Base-by-base conservation (phyloP, 2,329 filamentous ascomycete genomes). In the Alternaria sp. region DNA sequence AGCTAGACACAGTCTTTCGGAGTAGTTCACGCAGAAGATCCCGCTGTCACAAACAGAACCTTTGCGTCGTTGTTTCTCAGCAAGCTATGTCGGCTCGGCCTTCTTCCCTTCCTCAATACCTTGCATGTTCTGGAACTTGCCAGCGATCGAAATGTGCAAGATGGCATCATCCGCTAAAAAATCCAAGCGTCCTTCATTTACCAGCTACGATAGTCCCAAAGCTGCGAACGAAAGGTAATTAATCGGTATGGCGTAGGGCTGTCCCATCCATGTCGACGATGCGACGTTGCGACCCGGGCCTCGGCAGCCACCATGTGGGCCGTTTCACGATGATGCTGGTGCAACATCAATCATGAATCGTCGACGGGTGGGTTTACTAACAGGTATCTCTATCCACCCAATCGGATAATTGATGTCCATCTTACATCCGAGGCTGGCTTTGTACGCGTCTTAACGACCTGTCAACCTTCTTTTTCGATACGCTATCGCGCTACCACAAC, bases 271-370 rank as follows among this genome's bases (percentile, higher is more conserved):
- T 61, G 59, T 58, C 28, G 23, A 50, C 40, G 36, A 23, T 49
- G 59, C 55, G 45, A 54, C 32, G 6, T 26, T 26, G 52, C n/a
- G 44, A 62, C 19, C 23, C 55, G 30, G 32, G 49, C 59, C 59
- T 59, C 59, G 59, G 59, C 47, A 58, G 19, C 26, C 17, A 23
- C 40, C 23, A 44, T 52, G 49, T 54, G 23, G 46, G 17, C 52
- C 30, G 59, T 62, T 54, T 59, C 59, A 62, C 17, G 11, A 43
- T 32, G 11, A 15, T 36, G 30, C 55, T 62, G n/a, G 49, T 49
- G 55, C 49, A 62, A 32, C 49, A 54, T 62, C 55, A 44, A 25
- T 5, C 26, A 32, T 49, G n/a, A 54, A 11, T 47, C 43, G 28
- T n/a, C n/a, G n/a, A n/a, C n/a, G n/a, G n/a, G n/a, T 47, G 32